Evolutionary conservation across 176 grass and related monocot genomes (phyloP), one percentile per base, ranked within the genome.

Genomic region (Carex pumila): DNA sequence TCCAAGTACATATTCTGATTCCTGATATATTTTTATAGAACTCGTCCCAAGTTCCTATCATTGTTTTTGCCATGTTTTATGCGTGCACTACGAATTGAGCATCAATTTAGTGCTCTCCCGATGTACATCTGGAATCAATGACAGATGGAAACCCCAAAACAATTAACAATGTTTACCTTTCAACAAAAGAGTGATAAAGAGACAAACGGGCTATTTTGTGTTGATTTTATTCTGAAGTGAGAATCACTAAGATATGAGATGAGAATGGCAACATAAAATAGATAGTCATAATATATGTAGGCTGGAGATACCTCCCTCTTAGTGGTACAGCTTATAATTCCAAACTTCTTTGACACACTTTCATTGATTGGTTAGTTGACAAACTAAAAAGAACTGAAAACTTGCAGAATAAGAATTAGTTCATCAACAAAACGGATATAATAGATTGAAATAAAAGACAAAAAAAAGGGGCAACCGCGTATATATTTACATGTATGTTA

Each of bases 401-500:
- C 18, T 71, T 1, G 19, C 68, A 47, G 18, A 21, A 55, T 30
- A 14, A 62, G 60, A 62, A 62, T 25, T 10, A 22, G 19, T 62
- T 62, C 19, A 22, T 11, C 0, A 9, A 62, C 7, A 62, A 10
- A 62, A 62, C 6, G 8, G 60, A 25, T 21, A 62, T 18, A 62
- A 54, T 17, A 7, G 11, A 76, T 30, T 30, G 49, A 76, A 31
- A 30, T 74, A 53, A 31, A 53, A 77, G 52, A 12, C 47, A 53
- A 56, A 31, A 30, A 31, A 34, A 31, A 34, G 56, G 56, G 21
- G 47, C 50, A 77, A 77, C 2, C 50, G 54, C 47, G 45, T 29
- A 25, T 77, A 77, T 77, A 77, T 77, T 77, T 77, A 77, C 73
- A 77, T 77, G 32, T 12, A 77, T 56, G 73, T 77, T 56, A 77